Conservation (phyloP, 2,329 filamentous ascomycete species). For the Cylindrodendrum hubeiense region DNA sequence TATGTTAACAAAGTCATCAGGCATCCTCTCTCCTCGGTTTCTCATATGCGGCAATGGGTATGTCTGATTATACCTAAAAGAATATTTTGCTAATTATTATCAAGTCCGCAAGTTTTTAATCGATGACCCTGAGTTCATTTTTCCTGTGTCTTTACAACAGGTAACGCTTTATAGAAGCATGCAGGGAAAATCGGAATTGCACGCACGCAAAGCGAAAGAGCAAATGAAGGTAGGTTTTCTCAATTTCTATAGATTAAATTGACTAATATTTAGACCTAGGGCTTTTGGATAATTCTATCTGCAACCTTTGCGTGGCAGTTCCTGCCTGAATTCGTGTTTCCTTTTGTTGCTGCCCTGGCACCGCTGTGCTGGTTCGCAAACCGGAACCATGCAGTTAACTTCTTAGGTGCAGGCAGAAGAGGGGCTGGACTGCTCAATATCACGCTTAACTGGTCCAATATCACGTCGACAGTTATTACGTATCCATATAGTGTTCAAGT, state of each 20-base stretch:
- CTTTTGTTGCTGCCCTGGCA: slow-evolving; percentile 69
- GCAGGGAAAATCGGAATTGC: background rate
- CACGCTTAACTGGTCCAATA: slow-evolving; percentile 71
- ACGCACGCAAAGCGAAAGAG: slow-evolving; percentile 58
- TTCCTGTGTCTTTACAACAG: slow-evolving; percentile 5
- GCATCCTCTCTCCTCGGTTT: slow-evolving; percentile 8
- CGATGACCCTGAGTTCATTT: slow-evolving; percentile 15
- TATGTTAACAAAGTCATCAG: background rate
- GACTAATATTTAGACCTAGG: slow-evolving; percentile 65
- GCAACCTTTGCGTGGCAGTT: slow-evolving; percentile 71
- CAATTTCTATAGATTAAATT: slow-evolving; percentile 57
- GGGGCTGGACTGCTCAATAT: slow-evolving; percentile 73
- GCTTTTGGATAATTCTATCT: slow-evolving; percentile 62
- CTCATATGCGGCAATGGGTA: slow-evolving; percentile 9
- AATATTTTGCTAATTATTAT: too few relatives aligned
- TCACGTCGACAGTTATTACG: slow-evolving; percentile 62
- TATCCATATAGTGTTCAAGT: slow-evolving; percentile 72
- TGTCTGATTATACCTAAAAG: background rate
- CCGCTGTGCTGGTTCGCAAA: slow-evolving; percentile 75
- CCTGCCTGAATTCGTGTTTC: slow-evolving; percentile 70
- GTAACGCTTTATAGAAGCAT: slow-evolving; percentile 9
- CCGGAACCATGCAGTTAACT: slow-evolving; percentile 68
- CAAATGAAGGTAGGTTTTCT: slow-evolving; percentile 63
- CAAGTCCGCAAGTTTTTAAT: slow-evolving; percentile 4
- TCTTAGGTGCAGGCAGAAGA: slow-evolving; percentile 70